phyloP scores from a whole-genome alignment of 495 filamentous ascomycete species.

The Penicillium coprophilum region DNA sequence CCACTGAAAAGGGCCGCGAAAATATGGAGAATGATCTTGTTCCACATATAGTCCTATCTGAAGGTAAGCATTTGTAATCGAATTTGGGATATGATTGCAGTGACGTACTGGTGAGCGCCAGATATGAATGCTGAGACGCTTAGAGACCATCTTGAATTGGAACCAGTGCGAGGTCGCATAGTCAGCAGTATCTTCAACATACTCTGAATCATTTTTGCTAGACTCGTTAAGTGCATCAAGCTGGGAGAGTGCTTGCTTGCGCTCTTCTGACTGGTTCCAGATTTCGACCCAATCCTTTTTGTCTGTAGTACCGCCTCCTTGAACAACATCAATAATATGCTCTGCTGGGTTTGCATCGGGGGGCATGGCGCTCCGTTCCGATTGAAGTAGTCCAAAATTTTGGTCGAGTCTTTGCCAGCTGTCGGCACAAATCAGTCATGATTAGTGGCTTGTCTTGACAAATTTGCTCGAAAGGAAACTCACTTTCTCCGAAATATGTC shows the following conservation, averaged over 20 bases:
- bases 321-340: slow-evolving; percentile 54
- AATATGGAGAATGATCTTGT: slow-evolving; percentile 44
- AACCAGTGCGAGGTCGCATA: slow-evolving; percentile 43
- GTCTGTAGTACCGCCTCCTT: slow-evolving; percentile 28
- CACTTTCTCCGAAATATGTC: slow-evolving; percentile 59
- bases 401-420: slow-evolving; percentile 62
- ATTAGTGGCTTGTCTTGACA: slow-evolving; percentile 2
- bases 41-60: slow-evolving; percentile 42
- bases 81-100: background rate
- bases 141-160: slow-evolving; percentile 50
- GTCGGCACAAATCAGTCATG: slow-evolving; percentile 23
- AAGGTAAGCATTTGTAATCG: background rate
- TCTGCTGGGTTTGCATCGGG: slow-evolving; percentile 58
- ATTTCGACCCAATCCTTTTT: slow-evolving; percentile 49
- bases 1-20: slow-evolving; percentile 44
- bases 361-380: slow-evolving; percentile 52
- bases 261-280: slow-evolving; percentile 57
- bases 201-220: slow-evolving; percentile 32
- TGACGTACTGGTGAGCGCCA: slow-evolving; percentile 73
- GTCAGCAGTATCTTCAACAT: slow-evolving; percentile 51
- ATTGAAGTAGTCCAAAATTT: slow-evolving; percentile 56
- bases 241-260: slow-evolving; percentile 58
- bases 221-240: slow-evolving; percentile 60
- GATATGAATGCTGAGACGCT: slow-evolving; percentile 77
- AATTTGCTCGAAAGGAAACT: slow-evolving; percentile 15